Evolutionary conservation across 1,284 basidiomycete genomes (phyloP), one percentile per base, ranked within the genome.

Genomic region (Pyrrhoderma lamaoense): DNA sequence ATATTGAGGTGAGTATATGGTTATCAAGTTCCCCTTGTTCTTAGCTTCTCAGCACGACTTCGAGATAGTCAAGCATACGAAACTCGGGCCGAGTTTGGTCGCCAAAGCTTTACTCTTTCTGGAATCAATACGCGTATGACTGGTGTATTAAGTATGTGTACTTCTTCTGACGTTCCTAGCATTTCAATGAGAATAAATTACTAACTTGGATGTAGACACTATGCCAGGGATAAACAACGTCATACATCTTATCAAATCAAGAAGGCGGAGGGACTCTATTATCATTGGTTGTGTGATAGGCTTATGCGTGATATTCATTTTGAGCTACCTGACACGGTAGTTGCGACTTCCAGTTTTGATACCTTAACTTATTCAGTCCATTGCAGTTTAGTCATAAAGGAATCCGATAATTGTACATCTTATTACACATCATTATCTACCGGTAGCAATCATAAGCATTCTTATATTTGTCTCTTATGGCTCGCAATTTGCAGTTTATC

Each of bases 201-300:
- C 44, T 48, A 14, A 43, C 38, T 27, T 22, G 4, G 21, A 5
- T 47, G 9, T 31, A 89, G 91, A 77, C 59, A 85, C 89, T 31
- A 87, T 99, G 66, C 95, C 96, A 8, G 94, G 93, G 1, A 84
- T 99, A 58, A 95, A 94, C 69, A 90, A 85, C 56, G 69, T 99
- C 50, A 76, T 99, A 51, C 77, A 80, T 1, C 91, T 98, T 85
- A 98, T 99, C 65, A 87, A 89, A 63, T 85, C 90, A 7, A 79
- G 95, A 47, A 77, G 95, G 58, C 77, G 93, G 58, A 72, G 94
- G 61, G 96, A 99, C 66, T 82, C 89, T 9, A 77, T 96, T 58
- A 93, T 99, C 59, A 68, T 99, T 63, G 95, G 91, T 19, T 73
- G 83, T 52, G 72, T 97, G 13, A 86, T 95, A 59, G 93, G 88